Evolutionary conservation across 345 rosid genomes (phyloP), one percentile per base, ranked within the genome.

Genomic region (Bretschneidera sinensis): DNA sequence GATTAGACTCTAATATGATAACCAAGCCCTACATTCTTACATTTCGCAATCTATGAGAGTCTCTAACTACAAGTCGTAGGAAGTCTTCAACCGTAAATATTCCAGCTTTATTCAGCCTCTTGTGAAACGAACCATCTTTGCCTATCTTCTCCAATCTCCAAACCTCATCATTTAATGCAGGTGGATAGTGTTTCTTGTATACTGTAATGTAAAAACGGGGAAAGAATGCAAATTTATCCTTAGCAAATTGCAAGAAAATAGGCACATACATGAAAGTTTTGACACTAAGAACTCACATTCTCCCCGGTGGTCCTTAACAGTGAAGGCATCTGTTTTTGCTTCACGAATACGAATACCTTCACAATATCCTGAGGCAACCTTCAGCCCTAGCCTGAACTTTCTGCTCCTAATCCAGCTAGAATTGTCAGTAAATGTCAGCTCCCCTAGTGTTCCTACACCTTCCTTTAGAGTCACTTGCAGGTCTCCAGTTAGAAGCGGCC

Each of bases 101-200:
- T 21, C 97, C 95, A 28, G 95, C 89, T 74, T 83, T 91, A 57
- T 73, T 91, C 39, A 90, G 85, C 78, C 90, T 88, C 87, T 88
- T 94, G 73, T 94, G 99, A 60, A 94, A 88, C 7, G 97, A 88
- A 9, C 99, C 99, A 39, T 94, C 99, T 64, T 94, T 94, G 22
- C 97, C 99, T 49, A 91, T 90, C 74, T 94, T 94, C 76, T 94
- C 97, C 80, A 94, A 69, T 72, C 99, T 82, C 97, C 99, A 94
- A 9, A 94, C 95, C 52, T 94, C 96, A 77, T 94, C 99, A 69
- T 74, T 69, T 57, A 86, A 60, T 21, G 91, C 84, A 56, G 97
- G 99, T 9, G 99, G 99, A 52, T 94, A 94, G 72, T 94, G 97
- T 78, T 94, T 94, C 82, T 94, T 94, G 78, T 94, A 94, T 59